These are phyloP conservation scores for Penicillium olsonii DNA, from an alignment of 2,329 filamentous ascomycete species.

Conservation along the genomic window DNA sequence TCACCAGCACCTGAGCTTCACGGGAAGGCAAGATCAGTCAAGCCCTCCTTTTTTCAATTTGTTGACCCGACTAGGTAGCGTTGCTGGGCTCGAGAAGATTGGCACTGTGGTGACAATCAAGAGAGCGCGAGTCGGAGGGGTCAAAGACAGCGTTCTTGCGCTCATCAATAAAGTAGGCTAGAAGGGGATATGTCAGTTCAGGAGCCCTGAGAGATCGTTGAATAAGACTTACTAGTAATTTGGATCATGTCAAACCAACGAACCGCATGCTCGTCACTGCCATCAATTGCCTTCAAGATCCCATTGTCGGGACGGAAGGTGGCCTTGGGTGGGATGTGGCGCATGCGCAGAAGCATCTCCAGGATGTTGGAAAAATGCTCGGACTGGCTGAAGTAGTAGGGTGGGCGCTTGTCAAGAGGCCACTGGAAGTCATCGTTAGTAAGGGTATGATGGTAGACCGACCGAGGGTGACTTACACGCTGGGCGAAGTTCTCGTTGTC, in stretches of 20 bases:
- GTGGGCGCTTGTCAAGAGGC: slow-evolving; percentile 56
- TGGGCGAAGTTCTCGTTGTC: slow-evolving; percentile 43
- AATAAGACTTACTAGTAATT: slow-evolving; percentile 38
- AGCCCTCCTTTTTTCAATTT: background rate
- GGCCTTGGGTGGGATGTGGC: slow-evolving; percentile 48
- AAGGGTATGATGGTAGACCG: background rate
- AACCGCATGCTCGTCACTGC: slow-evolving; percentile 39
- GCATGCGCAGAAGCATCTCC: slow-evolving; percentile 60
- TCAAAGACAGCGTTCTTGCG: slow-evolving; percentile 42
- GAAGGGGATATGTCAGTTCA: slow-evolving; percentile 7
- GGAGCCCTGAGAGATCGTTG: background rate
- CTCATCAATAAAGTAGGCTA: slow-evolving; percentile 42
- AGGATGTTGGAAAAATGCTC: slow-evolving; percentile 60
- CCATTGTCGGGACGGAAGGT: slow-evolving; percentile 39
- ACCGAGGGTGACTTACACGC: slow-evolving; percentile 29
- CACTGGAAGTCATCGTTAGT: slow-evolving; percentile 38
- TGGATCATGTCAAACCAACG: slow-evolving; percentile 47
- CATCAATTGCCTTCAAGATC: slow-evolving; percentile 40
- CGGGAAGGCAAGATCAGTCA: background rate
- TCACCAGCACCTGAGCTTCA: background rate
- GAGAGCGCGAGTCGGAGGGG: slow-evolving; percentile 41
- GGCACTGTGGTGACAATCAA: slow-evolving; percentile 44
- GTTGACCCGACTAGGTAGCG: slow-evolving; percentile 1
- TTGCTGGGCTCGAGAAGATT: slow-evolving; percentile 33
- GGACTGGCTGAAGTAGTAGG: slow-evolving; percentile 56